phyloP scores from a whole-genome alignment of 1,284 basidiomycete genomes.

The Microbotryum violaceum region DNA sequence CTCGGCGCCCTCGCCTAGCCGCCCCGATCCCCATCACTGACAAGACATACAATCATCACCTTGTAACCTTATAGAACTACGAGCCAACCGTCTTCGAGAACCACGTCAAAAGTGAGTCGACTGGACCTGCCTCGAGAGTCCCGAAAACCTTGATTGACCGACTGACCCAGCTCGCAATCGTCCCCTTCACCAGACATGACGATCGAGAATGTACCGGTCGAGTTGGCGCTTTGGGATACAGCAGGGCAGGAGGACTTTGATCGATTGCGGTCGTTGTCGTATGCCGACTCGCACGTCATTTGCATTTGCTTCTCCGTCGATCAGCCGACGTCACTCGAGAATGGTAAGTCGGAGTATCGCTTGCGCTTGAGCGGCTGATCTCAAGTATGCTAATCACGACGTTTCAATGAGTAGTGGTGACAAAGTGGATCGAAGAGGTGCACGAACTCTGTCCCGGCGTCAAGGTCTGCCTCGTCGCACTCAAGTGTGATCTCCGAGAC shows the following conservation, averaged over 20 bases:
- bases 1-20: slow-evolving; percentile 52
- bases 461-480: slow-evolving; percentile 80
- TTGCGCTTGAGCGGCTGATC: not conserved
- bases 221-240: slow-evolving; percentile 92
- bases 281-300: slow-evolving; percentile 84
- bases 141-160: not conserved
- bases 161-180: not conserved
- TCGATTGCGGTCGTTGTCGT: slow-evolving; percentile 76
- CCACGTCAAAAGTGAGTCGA: slow-evolving; percentile 26
- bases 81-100: slow-evolving; percentile 42
- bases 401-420: not conserved
- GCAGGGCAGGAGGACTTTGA: slow-evolving; percentile 99
- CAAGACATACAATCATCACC: not conserved
- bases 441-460: slow-evolving; percentile 82
- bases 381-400: slow-evolving; percentile 1
- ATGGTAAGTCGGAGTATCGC: slow-evolving; percentile 50
- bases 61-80: slow-evolving; percentile 21
- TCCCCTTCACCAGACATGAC: slow-evolving; percentile 50
- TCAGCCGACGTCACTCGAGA: slow-evolving; percentile 81
- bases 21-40: slow-evolving; percentile 38
- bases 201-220: slow-evolving; percentile 73
- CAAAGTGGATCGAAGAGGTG: slow-evolving; percentile 79
- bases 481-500: slow-evolving; percentile 90
- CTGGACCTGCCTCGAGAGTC: not conserved
- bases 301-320: slow-evolving; percentile 94